A percentile compares a stretch with the other conserved stretches of the same genome.
Evolutionary conservation across 495 filamentous ascomycete species (phyloP).

Genomic region (Aspergillus campestris): DNA sequence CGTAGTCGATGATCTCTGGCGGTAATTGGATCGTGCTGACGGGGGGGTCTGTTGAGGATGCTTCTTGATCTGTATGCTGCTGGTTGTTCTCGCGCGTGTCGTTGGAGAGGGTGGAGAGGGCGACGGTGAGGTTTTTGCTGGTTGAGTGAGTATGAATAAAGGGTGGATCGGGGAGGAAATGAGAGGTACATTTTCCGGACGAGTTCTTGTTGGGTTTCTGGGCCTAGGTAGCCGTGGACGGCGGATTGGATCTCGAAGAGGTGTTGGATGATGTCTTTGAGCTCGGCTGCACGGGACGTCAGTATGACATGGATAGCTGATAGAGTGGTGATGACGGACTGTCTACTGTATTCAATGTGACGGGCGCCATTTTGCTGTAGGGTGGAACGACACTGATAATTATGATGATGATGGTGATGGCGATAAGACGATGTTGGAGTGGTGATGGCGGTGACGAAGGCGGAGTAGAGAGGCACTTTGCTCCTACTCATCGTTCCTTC

Average conservation of each 20-base stretch:
- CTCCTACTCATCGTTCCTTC: no score
- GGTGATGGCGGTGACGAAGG: background rate
- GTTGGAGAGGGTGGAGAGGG: constrained; percentile 30
- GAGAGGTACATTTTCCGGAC: constrained; percentile 49
- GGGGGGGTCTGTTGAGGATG: constrained; percentile 37
- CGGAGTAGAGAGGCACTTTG: background rate
- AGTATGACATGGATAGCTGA: background rate
- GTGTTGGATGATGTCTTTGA: constrained; percentile 64
- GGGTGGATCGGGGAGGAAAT: constrained; percentile 6
- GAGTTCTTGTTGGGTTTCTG: constrained; percentile 52
- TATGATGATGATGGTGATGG: background rate
- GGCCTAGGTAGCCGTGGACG: constrained; percentile 60
- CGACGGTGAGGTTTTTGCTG: constrained; percentile 38
- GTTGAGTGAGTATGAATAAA: constrained; percentile 15
- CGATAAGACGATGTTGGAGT: constrained; percentile 1
- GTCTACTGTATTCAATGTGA: constrained; percentile 40
- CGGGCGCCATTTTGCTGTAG: constrained; percentile 31
- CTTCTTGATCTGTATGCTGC: constrained; percentile 24
- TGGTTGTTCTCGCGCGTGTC: constrained; percentile 34
- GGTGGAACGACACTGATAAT: background rate
- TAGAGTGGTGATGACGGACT: constrained; percentile 24
- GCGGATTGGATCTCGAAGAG: constrained; percentile 76
- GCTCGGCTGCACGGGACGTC: constrained; percentile 23
- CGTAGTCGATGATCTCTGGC: constrained; percentile 86
- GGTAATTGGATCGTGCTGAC: constrained; percentile 55